Base-by-base conservation (phyloP, 352 stramenopile genomes). In the Elongisporangium prolatum region DNA sequence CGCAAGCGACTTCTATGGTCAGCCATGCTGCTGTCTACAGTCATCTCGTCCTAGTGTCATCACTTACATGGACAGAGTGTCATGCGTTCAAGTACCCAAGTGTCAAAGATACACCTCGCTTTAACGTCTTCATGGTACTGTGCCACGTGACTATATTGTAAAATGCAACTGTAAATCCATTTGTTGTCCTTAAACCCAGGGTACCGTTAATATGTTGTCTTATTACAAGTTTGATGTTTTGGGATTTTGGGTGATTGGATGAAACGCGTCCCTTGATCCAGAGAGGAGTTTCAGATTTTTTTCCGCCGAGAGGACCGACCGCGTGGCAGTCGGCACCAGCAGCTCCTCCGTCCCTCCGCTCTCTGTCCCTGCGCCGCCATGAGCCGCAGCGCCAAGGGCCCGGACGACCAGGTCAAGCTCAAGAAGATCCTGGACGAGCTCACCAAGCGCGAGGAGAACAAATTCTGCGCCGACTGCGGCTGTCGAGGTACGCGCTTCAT, bases 391-490 rank as follows among this genome's bases (percentile, higher is more conserved):
- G 67, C 59, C 48, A 66, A 71, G 34, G 76, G 67, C 54, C 73
- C 73, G 40, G 85, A 95, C 59, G 85, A 93, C 71, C 85, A 95
- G 76, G 74, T 68, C 40, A 95, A 93, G 70, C 83, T 95, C 47
- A 95, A 95, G 79, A 92, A 91, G 75, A 69, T 91, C 53, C 74
- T 95, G 25, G 86, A 89, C 56, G 86, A 93, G 54, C 81, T 97
- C 60, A 90, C 88, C 55, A 97, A 97, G 77, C 75, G 84, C n/a
- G 85, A 95, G 57, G 88, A 90, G 53, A 97, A 97, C 74, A 93
- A 94, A 69, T 93, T 94, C 56, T 97, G 88, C 64, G 87, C 87
- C 63, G 88, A 97, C 69, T 97, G 88, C 65, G 75, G 84, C 67
- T 88, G 80, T 25, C 86, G 86, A 58, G 87, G 80, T 82, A 49